These are phyloP conservation scores for Erodium trifolium DNA, from an alignment of 441 rosid genomes.

Conservation along the genomic window DNA sequence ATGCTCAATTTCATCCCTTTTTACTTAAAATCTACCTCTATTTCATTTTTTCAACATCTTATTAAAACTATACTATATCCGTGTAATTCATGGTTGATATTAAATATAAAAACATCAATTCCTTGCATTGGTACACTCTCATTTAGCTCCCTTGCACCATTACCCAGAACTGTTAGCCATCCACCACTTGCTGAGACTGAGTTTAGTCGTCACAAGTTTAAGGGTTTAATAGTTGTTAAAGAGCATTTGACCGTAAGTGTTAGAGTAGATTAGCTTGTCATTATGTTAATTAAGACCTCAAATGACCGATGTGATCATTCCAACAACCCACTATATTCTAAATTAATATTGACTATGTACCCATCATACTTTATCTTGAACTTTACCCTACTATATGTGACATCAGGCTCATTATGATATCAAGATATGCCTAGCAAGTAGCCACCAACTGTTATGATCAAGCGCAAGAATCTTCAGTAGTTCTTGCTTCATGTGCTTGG, in stretches of 20 bases:
- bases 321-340: conserved; percentile 7
- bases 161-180: background rate
- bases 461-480: background rate
- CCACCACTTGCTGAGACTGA: background rate
- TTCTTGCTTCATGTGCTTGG: background rate
- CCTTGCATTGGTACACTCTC: background rate
- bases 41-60: too few relatives aligned
- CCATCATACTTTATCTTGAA: background rate
- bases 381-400: background rate
- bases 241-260: background rate
- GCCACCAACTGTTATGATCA: background rate
- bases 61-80: too few relatives aligned
- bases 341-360: background rate
- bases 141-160: background rate
- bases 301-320: background rate
- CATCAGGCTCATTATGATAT: background rate
- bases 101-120: background rate
- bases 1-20: background rate
- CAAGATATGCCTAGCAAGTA: background rate
- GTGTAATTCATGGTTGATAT: too few relatives aligned
- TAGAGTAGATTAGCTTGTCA: conserved; percentile 1
- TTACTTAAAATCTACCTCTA: background rate
- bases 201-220: background rate
- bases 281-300: conserved; percentile 5
- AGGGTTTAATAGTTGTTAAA: background rate